Percentiles rank a stretch among this genome's conserved stretches.
These are phyloP conservation scores for Lipomyces kockii DNA, from an alignment of 805 yeast species.

Conservation along the genomic window DNA sequence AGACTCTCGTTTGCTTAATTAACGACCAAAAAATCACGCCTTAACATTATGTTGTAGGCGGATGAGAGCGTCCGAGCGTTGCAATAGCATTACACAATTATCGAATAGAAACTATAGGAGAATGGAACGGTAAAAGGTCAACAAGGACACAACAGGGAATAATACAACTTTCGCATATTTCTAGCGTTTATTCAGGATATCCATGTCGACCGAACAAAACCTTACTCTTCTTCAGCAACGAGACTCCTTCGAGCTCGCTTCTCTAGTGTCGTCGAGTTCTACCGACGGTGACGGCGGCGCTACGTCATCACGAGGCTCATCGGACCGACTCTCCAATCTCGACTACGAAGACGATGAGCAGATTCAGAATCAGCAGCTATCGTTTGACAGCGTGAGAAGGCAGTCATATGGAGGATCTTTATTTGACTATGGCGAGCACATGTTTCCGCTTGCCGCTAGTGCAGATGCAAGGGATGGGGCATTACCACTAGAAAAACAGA, in stretches of 20 bases:
- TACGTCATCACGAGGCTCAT: constrained; percentile 31
- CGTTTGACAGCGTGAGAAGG: constrained; percentile 19
- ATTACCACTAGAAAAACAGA: constrained; percentile 41
- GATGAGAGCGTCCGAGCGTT: background rate
- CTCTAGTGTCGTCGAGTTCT: constrained; percentile 43
- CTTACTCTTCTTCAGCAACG: constrained; percentile 1
- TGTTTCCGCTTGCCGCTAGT: constrained; percentile 41
- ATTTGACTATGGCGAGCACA: constrained; percentile 42
- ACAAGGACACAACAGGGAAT: background rate
- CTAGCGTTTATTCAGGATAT: background rate
- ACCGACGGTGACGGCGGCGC: constrained; percentile 15
- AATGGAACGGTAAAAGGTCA: background rate
- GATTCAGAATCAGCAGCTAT: constrained; percentile 18
- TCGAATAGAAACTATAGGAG: background rate
- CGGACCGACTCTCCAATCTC: constrained; percentile 37
- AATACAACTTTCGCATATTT: background rate
- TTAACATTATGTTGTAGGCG: background rate
- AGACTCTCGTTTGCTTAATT: background rate
- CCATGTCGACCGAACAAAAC: background rate
- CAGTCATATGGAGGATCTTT: constrained; percentile 29
- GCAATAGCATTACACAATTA: background rate
- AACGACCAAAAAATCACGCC: background rate
- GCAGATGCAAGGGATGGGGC: constrained; percentile 30
- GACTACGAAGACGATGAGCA: constrained; percentile 30
- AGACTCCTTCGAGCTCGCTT: constrained; percentile 45